phyloP scores from a whole-genome alignment of 257 asterid species.

The Sherardia arvensis region DNA sequence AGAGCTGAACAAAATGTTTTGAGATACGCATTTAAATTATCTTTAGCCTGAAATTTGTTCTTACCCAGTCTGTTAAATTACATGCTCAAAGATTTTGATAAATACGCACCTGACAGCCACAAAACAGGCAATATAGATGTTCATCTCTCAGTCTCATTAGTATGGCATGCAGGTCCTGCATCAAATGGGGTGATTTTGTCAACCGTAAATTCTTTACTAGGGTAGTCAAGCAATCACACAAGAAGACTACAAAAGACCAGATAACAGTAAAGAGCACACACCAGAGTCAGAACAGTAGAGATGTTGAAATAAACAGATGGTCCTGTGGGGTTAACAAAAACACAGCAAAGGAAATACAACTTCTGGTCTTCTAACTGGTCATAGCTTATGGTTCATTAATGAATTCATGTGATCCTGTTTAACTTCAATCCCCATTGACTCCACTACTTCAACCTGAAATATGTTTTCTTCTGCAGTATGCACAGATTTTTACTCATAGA shows the following conservation, averaged over 20 bases:
- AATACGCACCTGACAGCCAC: conserved; percentile 70
- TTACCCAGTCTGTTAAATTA: background rate
- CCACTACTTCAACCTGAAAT: background rate
- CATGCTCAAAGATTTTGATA: background rate
- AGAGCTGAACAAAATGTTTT: background rate
- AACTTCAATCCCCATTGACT: too few relatives aligned
- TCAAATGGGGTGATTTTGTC: conserved; percentile 10
- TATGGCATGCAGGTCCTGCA: conserved; percentile 66
- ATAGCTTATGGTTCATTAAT: background rate
- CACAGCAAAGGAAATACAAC: background rate
- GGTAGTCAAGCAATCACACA: background rate
- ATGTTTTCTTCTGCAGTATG: background rate
- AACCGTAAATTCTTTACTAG: background rate
- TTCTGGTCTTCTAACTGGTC: background rate
- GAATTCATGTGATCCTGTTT: background rate
- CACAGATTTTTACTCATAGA: too few relatives aligned
- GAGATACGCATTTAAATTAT: background rate
- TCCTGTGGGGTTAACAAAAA: too few relatives aligned
- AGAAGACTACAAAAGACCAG: background rate
- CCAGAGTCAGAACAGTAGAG: background rate
- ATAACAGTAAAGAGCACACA: background rate
- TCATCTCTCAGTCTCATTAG: conserved; percentile 69
- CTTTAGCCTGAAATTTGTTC: background rate
- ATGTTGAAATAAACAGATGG: background rate
- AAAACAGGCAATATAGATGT: conserved; percentile 72